phyloP scores from a whole-genome alignment of 495 filamentous ascomycete genomes.

The Bacidia gigantensis region DNA sequence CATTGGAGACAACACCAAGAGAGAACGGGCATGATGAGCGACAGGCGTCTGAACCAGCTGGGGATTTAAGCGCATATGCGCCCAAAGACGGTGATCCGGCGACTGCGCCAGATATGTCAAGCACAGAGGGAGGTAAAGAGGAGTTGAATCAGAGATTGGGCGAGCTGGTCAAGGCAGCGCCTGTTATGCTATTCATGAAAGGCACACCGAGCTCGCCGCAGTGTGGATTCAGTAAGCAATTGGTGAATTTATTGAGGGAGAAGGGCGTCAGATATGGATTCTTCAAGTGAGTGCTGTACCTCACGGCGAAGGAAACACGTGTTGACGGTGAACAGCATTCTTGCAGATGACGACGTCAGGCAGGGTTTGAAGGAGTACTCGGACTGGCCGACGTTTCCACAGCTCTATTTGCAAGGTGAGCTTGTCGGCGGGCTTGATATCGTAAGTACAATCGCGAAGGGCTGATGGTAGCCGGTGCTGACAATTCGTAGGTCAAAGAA shows the following conservation, averaged over 20 bases:
- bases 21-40: slow-evolving; percentile 25
- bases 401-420: slow-evolving; percentile 71
- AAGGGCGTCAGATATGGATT: slow-evolving; percentile 89
- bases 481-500: slow-evolving; percentile 51
- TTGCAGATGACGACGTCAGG: slow-evolving; percentile 93
- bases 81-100: slow-evolving; percentile 33
- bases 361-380: slow-evolving; percentile 67
- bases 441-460: slow-evolving; percentile 40
- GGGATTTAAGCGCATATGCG: slow-evolving; percentile 29
- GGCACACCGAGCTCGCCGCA: slow-evolving; percentile 82
- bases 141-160: slow-evolving; percentile 62
- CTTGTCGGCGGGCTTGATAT: slow-evolving; percentile 92
- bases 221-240: slow-evolving; percentile 86
- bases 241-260: slow-evolving; percentile 75
- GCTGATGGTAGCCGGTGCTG: not conserved
- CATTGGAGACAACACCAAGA: slow-evolving; percentile 32
- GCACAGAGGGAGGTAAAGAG: slow-evolving; percentile 52
- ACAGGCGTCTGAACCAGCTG: slow-evolving; percentile 20
- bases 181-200: slow-evolving; percentile 88
- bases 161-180: slow-evolving; percentile 80
- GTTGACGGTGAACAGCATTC: slow-evolving; percentile 7
- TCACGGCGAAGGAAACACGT: not conserved
- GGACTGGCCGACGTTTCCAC: slow-evolving; percentile 94
- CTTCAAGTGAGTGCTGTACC: slow-evolving; percentile 61
- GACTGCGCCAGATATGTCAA: slow-evolving; percentile 35